phyloP scores from a whole-genome alignment of 768 basidiomycete genomes.

The Termitomyces sp. region DNA sequence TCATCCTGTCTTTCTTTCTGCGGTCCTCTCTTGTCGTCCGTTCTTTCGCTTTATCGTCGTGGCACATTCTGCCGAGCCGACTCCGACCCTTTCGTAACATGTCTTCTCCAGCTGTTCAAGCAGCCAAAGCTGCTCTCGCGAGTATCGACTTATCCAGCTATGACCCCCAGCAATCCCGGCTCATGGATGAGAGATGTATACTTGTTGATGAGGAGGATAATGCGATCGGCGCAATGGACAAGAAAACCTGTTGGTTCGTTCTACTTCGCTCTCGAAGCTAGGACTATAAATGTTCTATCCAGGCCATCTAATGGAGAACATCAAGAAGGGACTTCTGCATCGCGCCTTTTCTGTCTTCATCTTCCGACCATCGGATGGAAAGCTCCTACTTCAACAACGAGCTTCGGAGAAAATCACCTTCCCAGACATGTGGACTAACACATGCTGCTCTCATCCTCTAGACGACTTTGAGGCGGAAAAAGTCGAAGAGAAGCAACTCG shows the following conservation, averaged over 20 bases:
- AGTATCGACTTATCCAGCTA: slow-evolving; percentile 78
- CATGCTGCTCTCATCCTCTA: slow-evolving; percentile 96
- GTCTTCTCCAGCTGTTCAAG: slow-evolving; percentile 58
- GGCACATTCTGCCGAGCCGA: background rate
- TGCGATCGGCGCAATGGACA: slow-evolving; percentile 83
- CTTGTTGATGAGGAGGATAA: slow-evolving; percentile 86
- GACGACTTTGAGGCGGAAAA: slow-evolving; percentile 88
- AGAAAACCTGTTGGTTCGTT: slow-evolving; percentile 83
- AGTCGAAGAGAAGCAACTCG: slow-evolving; percentile 69
- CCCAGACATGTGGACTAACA: slow-evolving; percentile 99
- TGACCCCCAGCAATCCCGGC: slow-evolving; percentile 87
- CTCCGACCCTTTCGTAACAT: slow-evolving; percentile 22
- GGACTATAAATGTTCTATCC: slow-evolving; percentile 7
- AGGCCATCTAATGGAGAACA: slow-evolving; percentile 99
- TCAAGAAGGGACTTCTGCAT: slow-evolving; percentile 89
- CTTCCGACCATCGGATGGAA: slow-evolving; percentile 92
- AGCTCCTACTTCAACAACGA: slow-evolving; percentile 89
- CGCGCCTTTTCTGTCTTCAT: slow-evolving; percentile 98
- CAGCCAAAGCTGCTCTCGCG: slow-evolving; percentile 62
- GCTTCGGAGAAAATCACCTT: slow-evolving; percentile 99
- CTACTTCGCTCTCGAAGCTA: background rate
- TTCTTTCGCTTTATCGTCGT: background rate
- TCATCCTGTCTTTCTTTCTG: slow-evolving; percentile 1
- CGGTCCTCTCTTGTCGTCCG: background rate
- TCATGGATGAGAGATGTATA: slow-evolving; percentile 97